Base-by-base conservation (phyloP, 306 rosid species). In the Castanospermum australe region DNA sequence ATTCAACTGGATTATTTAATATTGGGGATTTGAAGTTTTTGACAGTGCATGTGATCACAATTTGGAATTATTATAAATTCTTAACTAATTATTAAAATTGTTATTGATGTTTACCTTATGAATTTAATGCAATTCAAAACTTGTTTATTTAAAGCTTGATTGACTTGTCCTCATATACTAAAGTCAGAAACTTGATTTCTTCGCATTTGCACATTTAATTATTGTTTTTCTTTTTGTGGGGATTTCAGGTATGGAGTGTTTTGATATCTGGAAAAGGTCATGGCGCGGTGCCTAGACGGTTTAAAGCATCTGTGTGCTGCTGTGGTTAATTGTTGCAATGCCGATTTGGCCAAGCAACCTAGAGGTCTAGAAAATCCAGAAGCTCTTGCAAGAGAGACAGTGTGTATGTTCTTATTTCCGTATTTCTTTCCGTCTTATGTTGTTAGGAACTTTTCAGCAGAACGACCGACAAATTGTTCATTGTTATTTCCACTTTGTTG, bases 271-370 rank as follows among this genome's bases (percentile, higher is more conserved):
- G 76, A 48, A 68, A 77, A 82, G 76, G 87, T 25, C 79, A 92
- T 92, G 95, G 79, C 84, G 79, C 84, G 45, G 78, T 92, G 91
- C 91, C 76, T 89, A 82, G 91, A 91, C 42, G 90, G 89, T 63
- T 59, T 93, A 44, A 89, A 88, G 91, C 84, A 59, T 71, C 56
- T 91, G 39, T 83, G 63, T 67, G 70, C 81, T 73, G 35, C 86
- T 73, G 44, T 84, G 20, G 20, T 66, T 6, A 88, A 45, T 47
- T 91, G 90, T 78, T 93, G 92, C 66, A 66, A 55, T 47, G 41
- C 83, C 8, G 90, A 85, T 14, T 35, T 28, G n/a, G 44, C 77
- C 25, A 83, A 45, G 67, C 84, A 71, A 72, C 75, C 86, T 30
- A 63, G 35, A 33, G 89, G 91, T 66, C 85, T 91, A 36, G 71